Conservation (phyloP, 169 alveolate species). For the Plasmodium reichenowi region DNA sequence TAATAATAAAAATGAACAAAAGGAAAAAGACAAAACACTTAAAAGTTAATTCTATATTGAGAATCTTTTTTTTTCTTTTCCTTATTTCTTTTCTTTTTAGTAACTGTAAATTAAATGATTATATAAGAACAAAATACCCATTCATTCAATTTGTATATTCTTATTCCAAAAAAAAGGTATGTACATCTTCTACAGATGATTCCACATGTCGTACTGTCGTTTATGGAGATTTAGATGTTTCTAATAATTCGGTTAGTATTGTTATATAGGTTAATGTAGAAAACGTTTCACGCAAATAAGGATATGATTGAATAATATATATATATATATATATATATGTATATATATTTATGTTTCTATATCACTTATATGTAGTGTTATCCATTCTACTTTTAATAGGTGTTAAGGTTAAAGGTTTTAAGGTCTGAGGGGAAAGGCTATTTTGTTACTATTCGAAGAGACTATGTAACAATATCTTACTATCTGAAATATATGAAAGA, state of each 20-base stretch:
- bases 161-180: constrained; percentile 50
- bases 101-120: constrained; percentile 2
- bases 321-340: background rate
- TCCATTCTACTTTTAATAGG: constrained; percentile 9
- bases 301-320: background rate
- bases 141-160: constrained; percentile 56
- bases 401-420: constrained; percentile 36
- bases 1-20: constrained; percentile 6
- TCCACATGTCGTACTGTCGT: constrained; percentile 59
- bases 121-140: background rate
- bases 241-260: constrained; percentile 69
- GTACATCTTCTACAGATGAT: constrained; percentile 57
- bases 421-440: constrained; percentile 70
- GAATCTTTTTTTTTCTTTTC: constrained; percentile 1
- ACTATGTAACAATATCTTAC: constrained; percentile 52
- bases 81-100: constrained; percentile 16
- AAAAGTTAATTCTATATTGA: constrained; percentile 6
- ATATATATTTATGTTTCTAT: constrained; percentile 1
- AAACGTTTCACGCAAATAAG: background rate
- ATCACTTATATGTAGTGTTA: background rate
- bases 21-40: constrained; percentile 3
- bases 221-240: constrained; percentile 61
- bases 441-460: constrained; percentile 72
- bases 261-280: background rate
- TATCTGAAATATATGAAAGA: constrained; percentile 61